These are phyloP conservation scores for Tylopilus rubrobrunneus DNA, from an alignment of 768 basidiomycete species.

Conservation along the genomic window DNA sequence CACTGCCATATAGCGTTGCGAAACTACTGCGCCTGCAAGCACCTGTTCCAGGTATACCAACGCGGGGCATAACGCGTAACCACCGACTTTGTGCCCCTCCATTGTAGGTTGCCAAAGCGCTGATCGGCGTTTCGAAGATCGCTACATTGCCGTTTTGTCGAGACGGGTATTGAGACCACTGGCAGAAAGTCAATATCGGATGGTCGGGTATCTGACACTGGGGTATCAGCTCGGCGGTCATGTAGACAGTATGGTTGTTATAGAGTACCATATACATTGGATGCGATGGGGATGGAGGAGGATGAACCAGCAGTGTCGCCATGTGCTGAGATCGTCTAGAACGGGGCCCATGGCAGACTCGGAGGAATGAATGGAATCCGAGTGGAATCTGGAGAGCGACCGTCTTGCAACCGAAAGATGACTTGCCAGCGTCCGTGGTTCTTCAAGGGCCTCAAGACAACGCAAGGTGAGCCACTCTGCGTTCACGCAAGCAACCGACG, in stretches of 20 bases:
- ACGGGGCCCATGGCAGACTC: conserved; percentile 57
- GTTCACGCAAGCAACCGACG: conserved; percentile 62
- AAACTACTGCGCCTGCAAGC: conserved; percentile 41
- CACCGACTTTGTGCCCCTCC: conserved; percentile 55
- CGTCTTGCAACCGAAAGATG: conserved; percentile 36
- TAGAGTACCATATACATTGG: conserved; percentile 54
- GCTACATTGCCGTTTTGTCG: conserved; percentile 33
- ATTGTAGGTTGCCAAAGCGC: conserved; percentile 42
- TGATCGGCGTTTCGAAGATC: conserved; percentile 53
- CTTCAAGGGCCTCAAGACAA: conserved; percentile 53
- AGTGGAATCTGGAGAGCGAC: conserved; percentile 51
- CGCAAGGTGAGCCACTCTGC: conserved; percentile 51
- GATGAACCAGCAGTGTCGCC: conserved; percentile 32
- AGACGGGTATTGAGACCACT: conserved; percentile 43
- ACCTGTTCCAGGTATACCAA: conserved; percentile 62
- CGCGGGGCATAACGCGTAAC: conserved; percentile 56
- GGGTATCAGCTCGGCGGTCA: background rate
- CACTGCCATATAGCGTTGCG: conserved; percentile 29
- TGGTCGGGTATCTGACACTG: conserved; percentile 22
- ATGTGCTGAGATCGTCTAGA: conserved; percentile 47
- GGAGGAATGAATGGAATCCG: conserved; percentile 72
- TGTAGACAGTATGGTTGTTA: conserved; percentile 23
- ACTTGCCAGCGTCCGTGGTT: conserved; percentile 40
- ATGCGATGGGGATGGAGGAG: conserved; percentile 57
- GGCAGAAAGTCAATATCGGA: conserved; percentile 37